Evolutionary conservation across 805 yeast species (phyloP).

Genomic region (Nakazawaea siamensis): DNA sequence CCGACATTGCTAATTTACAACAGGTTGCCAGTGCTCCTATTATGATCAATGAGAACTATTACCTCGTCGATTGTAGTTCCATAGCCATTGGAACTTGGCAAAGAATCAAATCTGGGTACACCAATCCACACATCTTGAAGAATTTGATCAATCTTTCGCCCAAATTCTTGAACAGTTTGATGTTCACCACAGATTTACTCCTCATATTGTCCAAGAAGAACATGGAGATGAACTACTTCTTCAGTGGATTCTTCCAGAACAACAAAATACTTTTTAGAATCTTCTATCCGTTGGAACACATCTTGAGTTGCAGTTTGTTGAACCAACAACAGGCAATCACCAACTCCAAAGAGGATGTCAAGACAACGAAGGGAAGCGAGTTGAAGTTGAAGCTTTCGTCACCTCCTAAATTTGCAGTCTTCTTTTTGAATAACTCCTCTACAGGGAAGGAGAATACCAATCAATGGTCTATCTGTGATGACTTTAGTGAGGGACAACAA

Average conservation of each 20-base stretch:
- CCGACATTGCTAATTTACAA: constrained; percentile 14
- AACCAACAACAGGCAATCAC: constrained; percentile 31
- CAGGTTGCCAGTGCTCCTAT: constrained; percentile 31
- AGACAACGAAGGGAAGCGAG: constrained; percentile 27
- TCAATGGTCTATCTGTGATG: constrained; percentile 79
- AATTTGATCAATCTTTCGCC: constrained; percentile 60
- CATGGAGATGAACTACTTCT: constrained; percentile 69
- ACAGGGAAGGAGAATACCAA: constrained; percentile 39
- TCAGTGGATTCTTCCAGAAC: constrained; percentile 62
- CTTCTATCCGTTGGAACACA: constrained; percentile 58
- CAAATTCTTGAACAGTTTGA: constrained; percentile 48
- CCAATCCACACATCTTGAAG: constrained; percentile 30
- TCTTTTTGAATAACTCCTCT: constrained; percentile 47
- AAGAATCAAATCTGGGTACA: constrained; percentile 58
- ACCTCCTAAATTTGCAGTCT: constrained; percentile 75
- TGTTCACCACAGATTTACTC: constrained; percentile 63
- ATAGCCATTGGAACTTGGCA: constrained; percentile 79
- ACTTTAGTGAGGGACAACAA: constrained; percentile 78
- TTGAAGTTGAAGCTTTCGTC: constrained; percentile 41
- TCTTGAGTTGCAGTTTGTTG: constrained; percentile 45
- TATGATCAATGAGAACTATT: constrained; percentile 55
- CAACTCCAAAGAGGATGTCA: constrained; percentile 22
- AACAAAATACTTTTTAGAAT: constrained; percentile 65
- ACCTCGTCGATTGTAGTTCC: constrained; percentile 59
- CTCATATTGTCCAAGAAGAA: constrained; percentile 66